Base-by-base conservation (phyloP, 1,284 basidiomycete genomes). In the Tilletia setariae region DNA sequence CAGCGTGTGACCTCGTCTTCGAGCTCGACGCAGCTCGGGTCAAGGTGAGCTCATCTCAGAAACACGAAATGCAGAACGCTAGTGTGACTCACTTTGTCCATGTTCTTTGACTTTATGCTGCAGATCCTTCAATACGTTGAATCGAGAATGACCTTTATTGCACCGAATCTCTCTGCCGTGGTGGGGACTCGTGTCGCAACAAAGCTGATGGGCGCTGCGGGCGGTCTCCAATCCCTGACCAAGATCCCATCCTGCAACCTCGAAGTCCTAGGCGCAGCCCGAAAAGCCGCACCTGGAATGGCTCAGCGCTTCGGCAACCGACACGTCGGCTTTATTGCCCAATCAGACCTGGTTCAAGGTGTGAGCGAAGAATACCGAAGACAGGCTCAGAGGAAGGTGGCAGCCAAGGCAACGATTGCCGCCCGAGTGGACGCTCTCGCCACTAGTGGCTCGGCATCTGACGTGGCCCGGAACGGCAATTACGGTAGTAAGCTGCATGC, bases 111-210 rank as follows among this genome's bases (percentile, higher is more conserved):
- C 16, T 53, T 25, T 23, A 7, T 11, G 30, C 21, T 6, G 23
- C 35, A 93, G 89, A 98, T 98, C 76, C 94, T 98, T 85, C 89
- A 91, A 85, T 98, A 98, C 86, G 96, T 99, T 83, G 95, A 96
- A 86, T 96, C 93, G 79, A 89, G 96, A 83, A 98, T 99, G 92
- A 92, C 92, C 84, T 89, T 94, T 66, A 90, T 99, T 78, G 94
- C 95, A 71, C 96, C 96, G 74, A 99, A 99, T 84, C 89, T 99
- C 81, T 95, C 93, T 77, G 91, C 92, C 81, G 95, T 99, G 83
- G 92, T 98, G 83, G 95, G 96, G 81, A 97, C 95, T 67, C 92
- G 92, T 72, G 95, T 94, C 85, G 96, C 96, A 53, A 95, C 96
- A 63, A 98, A 98, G 86, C 86, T 99, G 63, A 89, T 99, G 59